Evolutionary conservation across 75 land plant genomes (phyloP).

Genomic region (Azolla pinnata): DNA sequence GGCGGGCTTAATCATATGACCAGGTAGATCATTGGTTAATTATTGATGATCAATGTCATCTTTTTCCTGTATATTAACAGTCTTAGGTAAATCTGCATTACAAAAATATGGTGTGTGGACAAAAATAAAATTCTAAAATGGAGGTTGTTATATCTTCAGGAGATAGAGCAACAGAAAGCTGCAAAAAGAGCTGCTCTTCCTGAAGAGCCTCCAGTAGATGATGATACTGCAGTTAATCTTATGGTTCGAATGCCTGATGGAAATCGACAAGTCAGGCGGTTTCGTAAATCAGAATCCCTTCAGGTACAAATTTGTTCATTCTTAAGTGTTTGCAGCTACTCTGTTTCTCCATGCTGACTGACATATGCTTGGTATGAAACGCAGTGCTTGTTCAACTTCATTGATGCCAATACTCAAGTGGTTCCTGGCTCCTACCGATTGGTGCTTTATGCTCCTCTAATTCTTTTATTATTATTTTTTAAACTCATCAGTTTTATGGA

Average conservation of each 20-base stretch:
- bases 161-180: slow-evolving; percentile 52
- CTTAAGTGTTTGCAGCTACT: background rate
- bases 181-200: slow-evolving; percentile 77
- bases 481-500: background rate
- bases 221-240: slow-evolving; percentile 71
- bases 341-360: background rate
- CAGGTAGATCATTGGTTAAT: no score
- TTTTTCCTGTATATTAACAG: background rate
- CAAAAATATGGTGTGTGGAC: background rate
- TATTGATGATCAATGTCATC: background rate
- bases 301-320: slow-evolving; percentile 35
- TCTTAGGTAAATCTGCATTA: background rate
- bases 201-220: slow-evolving; percentile 57
- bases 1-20: no score
- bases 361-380: background rate
- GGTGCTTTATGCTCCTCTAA: slow-evolving; percentile 31
- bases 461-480: background rate
- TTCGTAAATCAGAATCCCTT: slow-evolving; percentile 69
- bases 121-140: background rate
- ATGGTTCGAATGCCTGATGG: slow-evolving; percentile 89
- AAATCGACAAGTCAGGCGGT: slow-evolving; percentile 63
- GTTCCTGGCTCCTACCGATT: slow-evolving; percentile 74
- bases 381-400: slow-evolving; percentile 77
- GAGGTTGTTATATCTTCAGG: slow-evolving; percentile 27
- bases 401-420: slow-evolving; percentile 56